Percentiles rank a stretch among this genome's conserved stretches.
phyloP scores from a whole-genome alignment of 257 asterid genomes.

The Nicotiana knightiana region DNA sequence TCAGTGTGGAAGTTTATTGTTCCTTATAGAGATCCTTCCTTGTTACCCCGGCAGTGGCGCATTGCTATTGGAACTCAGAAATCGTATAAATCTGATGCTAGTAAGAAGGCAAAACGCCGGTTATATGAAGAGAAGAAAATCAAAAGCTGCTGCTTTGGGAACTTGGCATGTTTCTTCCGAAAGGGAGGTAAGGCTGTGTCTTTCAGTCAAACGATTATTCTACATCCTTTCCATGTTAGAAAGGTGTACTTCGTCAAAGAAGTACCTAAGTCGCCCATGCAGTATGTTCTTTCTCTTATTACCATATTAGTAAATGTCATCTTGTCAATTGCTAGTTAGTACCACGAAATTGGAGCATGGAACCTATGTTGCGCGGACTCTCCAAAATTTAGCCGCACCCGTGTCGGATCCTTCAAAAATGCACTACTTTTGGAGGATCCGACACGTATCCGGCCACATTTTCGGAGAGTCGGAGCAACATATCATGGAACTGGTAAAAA shows the following conservation, averaged over 20 bases:
- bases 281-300: not conserved
- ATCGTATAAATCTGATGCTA: slow-evolving; percentile 77
- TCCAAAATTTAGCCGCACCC: too few species aligned
- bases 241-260: slow-evolving; percentile 1
- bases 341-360: slow-evolving; percentile 5
- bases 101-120: slow-evolving; percentile 63
- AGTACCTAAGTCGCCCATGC: not conserved
- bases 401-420: too few species aligned
- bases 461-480: too few species aligned
- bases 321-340: not conserved
- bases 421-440: too few species aligned
- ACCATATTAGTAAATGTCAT: not conserved
- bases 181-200: slow-evolving; percentile 48
- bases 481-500: not conserved
- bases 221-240: slow-evolving; percentile 2
- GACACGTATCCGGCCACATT: too few species aligned
- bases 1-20: slow-evolving; percentile 77
- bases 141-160: slow-evolving; percentile 47
- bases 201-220: slow-evolving; percentile 11
- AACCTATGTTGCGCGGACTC: not conserved
- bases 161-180: slow-evolving; percentile 55
- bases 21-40: slow-evolving; percentile 94
- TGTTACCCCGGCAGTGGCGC: slow-evolving; percentile 96
- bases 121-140: slow-evolving; percentile 47
- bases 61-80: slow-evolving; percentile 91